Percentiles rank a stretch among this genome's conserved stretches.
phyloP scores from a whole-genome alignment of 1,284 basidiomycete genomes.

The Ganoderma multipileum region DNA sequence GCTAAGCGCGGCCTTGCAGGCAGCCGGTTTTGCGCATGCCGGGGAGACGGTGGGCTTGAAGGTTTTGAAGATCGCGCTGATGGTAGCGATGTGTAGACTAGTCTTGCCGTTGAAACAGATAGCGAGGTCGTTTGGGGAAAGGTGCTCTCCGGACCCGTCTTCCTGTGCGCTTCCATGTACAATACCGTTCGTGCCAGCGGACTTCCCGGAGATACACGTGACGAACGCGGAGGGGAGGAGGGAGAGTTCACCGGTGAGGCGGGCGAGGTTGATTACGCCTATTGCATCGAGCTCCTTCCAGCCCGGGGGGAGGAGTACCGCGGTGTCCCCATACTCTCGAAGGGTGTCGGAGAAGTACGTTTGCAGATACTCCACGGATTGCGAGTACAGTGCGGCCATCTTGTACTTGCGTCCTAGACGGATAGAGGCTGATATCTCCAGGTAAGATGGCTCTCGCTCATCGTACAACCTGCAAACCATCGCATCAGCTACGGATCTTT shows the following conservation, averaged over 20 bases:
- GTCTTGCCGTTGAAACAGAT: not conserved
- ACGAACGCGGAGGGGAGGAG: not conserved
- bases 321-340: not conserved
- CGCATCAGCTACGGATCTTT: not conserved
- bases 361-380: conserved; percentile 4
- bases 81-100: not conserved
- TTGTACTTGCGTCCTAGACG: conserved; percentile 24
- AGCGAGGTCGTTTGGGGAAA: not conserved
- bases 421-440: conserved; percentile 10
- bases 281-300: conserved; percentile 17
- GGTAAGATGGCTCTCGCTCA: not conserved
- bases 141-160: not conserved
- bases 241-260: conserved; percentile 6
- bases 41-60: not conserved
- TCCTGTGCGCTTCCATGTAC: not conserved
- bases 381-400: conserved; percentile 4
- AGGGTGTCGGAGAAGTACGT: not conserved
- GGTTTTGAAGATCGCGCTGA: not conserved
- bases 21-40: not conserved
- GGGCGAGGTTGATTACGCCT: conserved; percentile 24
- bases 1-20: not conserved
- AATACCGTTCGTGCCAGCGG: not conserved
- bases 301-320: not conserved
- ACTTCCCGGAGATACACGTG: not conserved
- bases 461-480: not conserved